phyloP scores from a whole-genome alignment of 768 basidiomycete genomes.

The Rhodotorula babjevae region DNA sequence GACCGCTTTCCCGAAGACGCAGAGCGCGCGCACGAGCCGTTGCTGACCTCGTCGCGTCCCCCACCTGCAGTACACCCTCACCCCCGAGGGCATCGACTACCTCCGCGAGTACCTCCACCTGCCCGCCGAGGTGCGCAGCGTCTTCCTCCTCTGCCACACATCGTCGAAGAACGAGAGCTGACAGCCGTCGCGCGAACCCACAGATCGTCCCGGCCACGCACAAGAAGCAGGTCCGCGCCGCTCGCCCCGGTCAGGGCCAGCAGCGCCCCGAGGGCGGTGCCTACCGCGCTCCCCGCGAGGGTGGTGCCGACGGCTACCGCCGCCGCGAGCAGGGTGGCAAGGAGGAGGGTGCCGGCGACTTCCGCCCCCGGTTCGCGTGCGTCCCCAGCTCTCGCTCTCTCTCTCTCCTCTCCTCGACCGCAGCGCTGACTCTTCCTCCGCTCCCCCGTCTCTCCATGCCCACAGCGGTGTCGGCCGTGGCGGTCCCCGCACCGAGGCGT shows the following conservation, averaged over 20 bases:
- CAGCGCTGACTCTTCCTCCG: background rate
- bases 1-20: no score
- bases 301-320: constrained; percentile 66
- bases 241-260: constrained; percentile 66
- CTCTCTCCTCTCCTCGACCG: no score
- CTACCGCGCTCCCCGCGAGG: constrained; percentile 75
- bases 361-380: constrained; percentile 69
- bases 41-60: background rate
- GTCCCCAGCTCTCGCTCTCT: background rate
- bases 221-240: constrained; percentile 87
- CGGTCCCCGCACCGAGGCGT: constrained; percentile 56
- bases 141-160: constrained; percentile 5
- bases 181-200: constrained; percentile 35
- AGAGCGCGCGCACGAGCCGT: background rate
- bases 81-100: constrained; percentile 93
- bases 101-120: constrained; percentile 73
- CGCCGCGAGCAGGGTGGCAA: constrained; percentile 56
- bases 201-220: constrained; percentile 97
- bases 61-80: constrained; percentile 65
- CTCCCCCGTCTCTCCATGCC: background rate
- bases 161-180: background rate
- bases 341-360: constrained; percentile 83
- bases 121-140: constrained; percentile 41
- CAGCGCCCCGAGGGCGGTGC: constrained; percentile 65
- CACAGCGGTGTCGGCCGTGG: constrained; percentile 72